Percentiles rank a stretch among this genome's conserved stretches.
Evolutionary conservation across 108 stramenopile species (phyloP).

Genomic region (Fragilaria crotonensis): DNA sequence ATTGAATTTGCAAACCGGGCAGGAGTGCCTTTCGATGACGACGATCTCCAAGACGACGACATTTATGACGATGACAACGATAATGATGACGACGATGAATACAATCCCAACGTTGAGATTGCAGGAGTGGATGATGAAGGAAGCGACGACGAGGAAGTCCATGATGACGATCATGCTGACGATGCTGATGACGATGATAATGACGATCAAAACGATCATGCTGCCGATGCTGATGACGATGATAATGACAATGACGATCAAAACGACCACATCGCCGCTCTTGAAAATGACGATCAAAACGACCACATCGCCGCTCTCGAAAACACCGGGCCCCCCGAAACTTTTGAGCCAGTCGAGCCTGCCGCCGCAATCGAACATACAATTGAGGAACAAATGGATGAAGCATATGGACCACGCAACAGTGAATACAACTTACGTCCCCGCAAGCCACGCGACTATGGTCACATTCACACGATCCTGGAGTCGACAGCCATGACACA

Average conservation of each 20-base stretch:
- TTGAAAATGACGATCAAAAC: constrained; percentile 15
- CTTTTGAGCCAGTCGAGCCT: too few relatives aligned
- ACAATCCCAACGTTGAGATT: constrained; percentile 16
- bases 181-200: constrained; percentile 1
- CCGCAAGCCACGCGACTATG: constrained; percentile 7
- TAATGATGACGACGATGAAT: constrained; percentile 8
- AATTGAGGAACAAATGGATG: background rate
- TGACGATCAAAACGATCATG: constrained; percentile 15
- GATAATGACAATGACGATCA: constrained; percentile 11
- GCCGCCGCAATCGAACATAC: too few relatives aligned
- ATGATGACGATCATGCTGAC: constrained; percentile 11
- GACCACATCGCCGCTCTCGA: too few relatives aligned
- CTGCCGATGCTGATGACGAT: constrained; percentile 5
- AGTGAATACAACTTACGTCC: background rate
- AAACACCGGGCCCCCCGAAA: too few relatives aligned
- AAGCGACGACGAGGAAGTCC: constrained; percentile 11
- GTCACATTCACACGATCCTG: constrained; percentile 21
- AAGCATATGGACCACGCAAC: background rate
- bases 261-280: constrained; percentile 2
- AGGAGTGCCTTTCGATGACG: too few relatives aligned
- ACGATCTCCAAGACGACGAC: background rate
- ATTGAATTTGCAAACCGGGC: background rate
- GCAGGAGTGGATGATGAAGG: constrained; percentile 2
- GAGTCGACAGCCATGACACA: background rate
- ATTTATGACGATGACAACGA: constrained; percentile 8